Percentiles rank a stretch among this genome's conserved stretches.
These are phyloP conservation scores for Ophiostoma ulmi DNA, from an alignment of 2,329 filamentous ascomycete genomes.

Conservation along the genomic window DNA sequence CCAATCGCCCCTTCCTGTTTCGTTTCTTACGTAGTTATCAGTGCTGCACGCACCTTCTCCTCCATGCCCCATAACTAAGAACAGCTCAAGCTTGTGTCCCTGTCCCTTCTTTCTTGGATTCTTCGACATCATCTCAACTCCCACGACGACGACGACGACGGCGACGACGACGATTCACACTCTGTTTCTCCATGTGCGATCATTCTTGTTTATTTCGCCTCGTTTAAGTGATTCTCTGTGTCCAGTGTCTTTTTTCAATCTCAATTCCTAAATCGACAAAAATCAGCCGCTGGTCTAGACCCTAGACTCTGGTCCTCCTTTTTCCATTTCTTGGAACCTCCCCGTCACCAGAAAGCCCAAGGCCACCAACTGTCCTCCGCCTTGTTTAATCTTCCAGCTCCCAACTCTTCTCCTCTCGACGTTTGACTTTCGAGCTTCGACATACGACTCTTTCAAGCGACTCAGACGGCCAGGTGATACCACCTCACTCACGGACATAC, in stretches of 20 bases:
- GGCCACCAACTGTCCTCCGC: background rate
- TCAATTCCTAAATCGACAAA: background rate
- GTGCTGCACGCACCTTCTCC: background rate
- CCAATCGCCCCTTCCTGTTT: slow-evolving; percentile 12
- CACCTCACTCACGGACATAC: background rate
- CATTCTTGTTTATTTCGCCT: background rate
- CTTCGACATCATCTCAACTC: background rate
- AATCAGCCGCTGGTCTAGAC: background rate
- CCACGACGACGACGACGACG: background rate
- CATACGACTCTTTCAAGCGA: background rate
- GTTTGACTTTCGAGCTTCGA: background rate
- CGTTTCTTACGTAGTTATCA: slow-evolving; percentile 13
- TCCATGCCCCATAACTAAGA: background rate
- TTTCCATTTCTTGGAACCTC: slow-evolving; percentile 10
- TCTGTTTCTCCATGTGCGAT: background rate
- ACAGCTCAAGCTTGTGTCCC: slow-evolving; percentile 15
- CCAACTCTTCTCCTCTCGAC: background rate
- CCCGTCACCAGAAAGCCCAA: background rate
- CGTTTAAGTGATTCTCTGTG: background rate
- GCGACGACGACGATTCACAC: background rate
- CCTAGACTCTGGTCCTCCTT: background rate
- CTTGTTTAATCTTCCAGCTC: background rate
- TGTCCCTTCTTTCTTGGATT: slow-evolving; percentile 7
- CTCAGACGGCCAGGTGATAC: background rate
- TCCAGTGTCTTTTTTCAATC: background rate